These are phyloP conservation scores for Lepidium didymum DNA, from an alignment of 345 rosid species.

Conservation along the genomic window DNA sequence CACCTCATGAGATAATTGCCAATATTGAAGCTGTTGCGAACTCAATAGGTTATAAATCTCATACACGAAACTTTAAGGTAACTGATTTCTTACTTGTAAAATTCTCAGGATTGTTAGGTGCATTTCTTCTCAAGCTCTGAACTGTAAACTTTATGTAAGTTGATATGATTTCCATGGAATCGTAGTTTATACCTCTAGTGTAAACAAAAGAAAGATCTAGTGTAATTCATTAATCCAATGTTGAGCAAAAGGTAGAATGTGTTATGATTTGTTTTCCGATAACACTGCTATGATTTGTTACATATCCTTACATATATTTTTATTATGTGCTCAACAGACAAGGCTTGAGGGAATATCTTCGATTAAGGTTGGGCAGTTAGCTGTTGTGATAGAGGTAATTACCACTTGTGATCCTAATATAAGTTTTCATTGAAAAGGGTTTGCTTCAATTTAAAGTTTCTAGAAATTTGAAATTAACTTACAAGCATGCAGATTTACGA, in stretches of 20 bases:
- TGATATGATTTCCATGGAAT: not conserved
- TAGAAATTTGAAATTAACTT: not conserved
- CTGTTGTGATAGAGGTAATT: constrained; percentile 73
- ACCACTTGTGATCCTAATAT: not conserved
- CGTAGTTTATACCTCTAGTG: not conserved
- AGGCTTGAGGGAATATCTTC: constrained; percentile 67
- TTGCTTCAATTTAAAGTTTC: not conserved
- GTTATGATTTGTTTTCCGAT: not conserved
- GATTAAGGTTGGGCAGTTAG: constrained; percentile 51
- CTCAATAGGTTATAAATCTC: constrained; percentile 56
- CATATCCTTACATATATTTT: not conserved
- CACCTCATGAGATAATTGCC: constrained; percentile 61
- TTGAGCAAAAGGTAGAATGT: not conserved
- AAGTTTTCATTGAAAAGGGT: not conserved
- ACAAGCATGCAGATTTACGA: constrained; percentile 51
- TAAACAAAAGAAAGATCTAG: not conserved
- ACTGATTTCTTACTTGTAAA: not conserved
- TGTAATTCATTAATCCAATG: not conserved
- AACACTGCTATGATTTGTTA: not conserved
- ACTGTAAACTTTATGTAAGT: not conserved
- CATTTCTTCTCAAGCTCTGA: not conserved
- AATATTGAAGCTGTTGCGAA: constrained; percentile 62
- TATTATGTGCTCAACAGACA: constrained; percentile 32
- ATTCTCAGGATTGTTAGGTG: not conserved
- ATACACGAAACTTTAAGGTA: constrained; percentile 78